phyloP scores from a whole-genome alignment of 257 asterid genomes.

The Nicotiana noctiflora region DNA sequence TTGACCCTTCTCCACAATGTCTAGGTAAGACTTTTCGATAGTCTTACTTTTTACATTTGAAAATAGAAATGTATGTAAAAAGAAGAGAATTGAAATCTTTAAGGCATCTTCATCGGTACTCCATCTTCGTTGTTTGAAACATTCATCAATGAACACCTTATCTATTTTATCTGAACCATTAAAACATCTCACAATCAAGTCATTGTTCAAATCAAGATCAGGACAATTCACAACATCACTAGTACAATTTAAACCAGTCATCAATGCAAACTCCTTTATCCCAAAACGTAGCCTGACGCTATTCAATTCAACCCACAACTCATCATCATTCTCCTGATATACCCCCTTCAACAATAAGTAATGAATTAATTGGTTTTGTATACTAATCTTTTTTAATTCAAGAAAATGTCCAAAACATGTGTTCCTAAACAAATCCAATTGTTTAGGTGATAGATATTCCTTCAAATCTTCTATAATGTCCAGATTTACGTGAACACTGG shows the following conservation, averaged over 20 bases:
- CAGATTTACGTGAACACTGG: background rate
- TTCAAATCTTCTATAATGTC: too few relatives aligned
- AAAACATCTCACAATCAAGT: background rate
- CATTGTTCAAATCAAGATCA: background rate
- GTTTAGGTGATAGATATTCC: too few relatives aligned
- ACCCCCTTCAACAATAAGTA: background rate
- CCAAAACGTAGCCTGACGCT: background rate
- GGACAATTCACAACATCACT: background rate
- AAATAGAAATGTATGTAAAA: too few relatives aligned
- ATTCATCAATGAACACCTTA: background rate
- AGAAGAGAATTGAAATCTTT: background rate
- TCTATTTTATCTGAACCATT: background rate
- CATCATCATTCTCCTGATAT: background rate
- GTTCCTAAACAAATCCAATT: too few relatives aligned
- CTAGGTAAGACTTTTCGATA: background rate
- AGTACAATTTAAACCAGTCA: background rate
- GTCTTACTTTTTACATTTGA: background rate
- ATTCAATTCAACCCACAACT: background rate
- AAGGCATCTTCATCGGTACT: background rate
- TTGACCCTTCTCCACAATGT: background rate
- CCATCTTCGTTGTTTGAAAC: background rate
- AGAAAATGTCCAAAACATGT: background rate
- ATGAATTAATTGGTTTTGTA: background rate
- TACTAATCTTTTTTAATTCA: too few relatives aligned
- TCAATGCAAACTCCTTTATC: background rate